A percentile compares a stretch with the other conserved stretches of the same genome.
Conservation (phyloP, 2,329 filamentous ascomycete genomes). For the Trichoderma aggressivum region DNA sequence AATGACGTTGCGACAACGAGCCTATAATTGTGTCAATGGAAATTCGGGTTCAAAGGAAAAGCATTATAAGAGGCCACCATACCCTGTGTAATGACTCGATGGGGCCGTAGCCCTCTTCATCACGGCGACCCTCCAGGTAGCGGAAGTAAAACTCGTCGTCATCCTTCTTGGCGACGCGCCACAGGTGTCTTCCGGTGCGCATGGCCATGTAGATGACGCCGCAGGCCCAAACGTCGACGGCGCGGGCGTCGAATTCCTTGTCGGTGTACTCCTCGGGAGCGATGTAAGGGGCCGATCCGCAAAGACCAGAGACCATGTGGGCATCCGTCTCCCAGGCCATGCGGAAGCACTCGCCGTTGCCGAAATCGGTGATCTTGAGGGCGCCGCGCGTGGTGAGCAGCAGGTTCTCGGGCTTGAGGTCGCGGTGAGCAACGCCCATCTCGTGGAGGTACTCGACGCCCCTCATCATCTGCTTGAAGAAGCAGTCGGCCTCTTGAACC, state of each 20-base stretch:
- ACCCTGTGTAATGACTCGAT: slow-evolving; percentile 95
- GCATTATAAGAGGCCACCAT: slow-evolving; percentile 41
- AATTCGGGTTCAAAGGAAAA: background rate
- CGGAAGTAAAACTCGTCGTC: slow-evolving; percentile 97
- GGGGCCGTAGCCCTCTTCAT: slow-evolving; percentile 92
- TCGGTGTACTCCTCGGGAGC: slow-evolving; percentile 94
- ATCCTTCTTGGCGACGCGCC: slow-evolving; percentile 94
- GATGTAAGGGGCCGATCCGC: slow-evolving; percentile 95
- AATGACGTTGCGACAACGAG: slow-evolving; percentile 95
- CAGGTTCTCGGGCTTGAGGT: slow-evolving; percentile 94
- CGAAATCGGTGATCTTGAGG: slow-evolving; percentile 97
- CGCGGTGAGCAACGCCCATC: slow-evolving; percentile 96
- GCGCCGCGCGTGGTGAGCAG: slow-evolving; percentile 88
- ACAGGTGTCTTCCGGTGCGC: slow-evolving; percentile 91
- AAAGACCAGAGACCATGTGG: slow-evolving; percentile 96
- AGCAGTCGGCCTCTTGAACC: slow-evolving; percentile 90
- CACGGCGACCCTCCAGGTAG: slow-evolving; percentile 87
- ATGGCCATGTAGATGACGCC: slow-evolving; percentile 99
- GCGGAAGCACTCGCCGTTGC: slow-evolving; percentile 97
- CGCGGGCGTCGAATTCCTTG: slow-evolving; percentile 92
- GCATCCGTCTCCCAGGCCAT: slow-evolving; percentile 99
- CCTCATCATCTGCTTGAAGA: slow-evolving; percentile 99
- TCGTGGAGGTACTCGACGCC: slow-evolving; percentile 99
- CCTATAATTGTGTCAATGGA: slow-evolving; percentile 49
- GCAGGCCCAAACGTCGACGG: slow-evolving; percentile 98